Conservation (phyloP, 129 eudicot genomes). For the Gnaphalium uliginosum region DNA sequence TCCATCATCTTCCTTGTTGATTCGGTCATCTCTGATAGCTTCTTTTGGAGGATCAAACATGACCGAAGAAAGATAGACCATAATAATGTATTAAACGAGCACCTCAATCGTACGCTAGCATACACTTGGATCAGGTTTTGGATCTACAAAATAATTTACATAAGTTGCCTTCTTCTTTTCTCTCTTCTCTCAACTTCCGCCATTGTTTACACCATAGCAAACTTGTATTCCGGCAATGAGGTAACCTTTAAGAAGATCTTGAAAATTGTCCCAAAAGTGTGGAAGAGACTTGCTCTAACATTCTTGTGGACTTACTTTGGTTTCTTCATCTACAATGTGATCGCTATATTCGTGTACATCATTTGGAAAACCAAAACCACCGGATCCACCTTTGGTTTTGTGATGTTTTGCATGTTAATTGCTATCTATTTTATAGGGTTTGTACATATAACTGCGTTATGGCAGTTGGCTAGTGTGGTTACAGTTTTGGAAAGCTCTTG, state of each 20-base stretch:
- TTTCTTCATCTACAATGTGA: conserved; percentile 47
- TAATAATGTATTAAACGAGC: not conserved
- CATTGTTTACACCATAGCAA: conserved; percentile 59
- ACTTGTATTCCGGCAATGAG: conserved; percentile 29
- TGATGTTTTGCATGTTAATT: conserved; percentile 5
- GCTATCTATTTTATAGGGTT: conserved; percentile 30
- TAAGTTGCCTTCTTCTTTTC: conserved; percentile 46
- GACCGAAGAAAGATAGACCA: not conserved
- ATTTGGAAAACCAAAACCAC: conserved; percentile 9
- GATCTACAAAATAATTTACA: conserved; percentile 40
- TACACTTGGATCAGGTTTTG: conserved; percentile 27
- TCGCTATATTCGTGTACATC: not conserved
- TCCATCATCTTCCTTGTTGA: conserved; percentile 2
- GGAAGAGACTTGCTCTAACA: conserved; percentile 63
- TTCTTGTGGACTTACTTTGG: conserved; percentile 50
- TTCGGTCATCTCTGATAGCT: not conserved
- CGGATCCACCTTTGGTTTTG: not conserved
- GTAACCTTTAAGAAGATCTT: conserved; percentile 46
- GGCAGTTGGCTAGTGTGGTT: conserved; percentile 76
- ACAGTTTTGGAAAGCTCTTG: conserved; percentile 51
- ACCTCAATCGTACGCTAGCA: not conserved
- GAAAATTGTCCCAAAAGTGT: conserved; percentile 53
- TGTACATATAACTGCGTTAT: conserved; percentile 47
- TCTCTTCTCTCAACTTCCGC: conserved; percentile 68
- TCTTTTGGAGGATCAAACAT: not conserved